These are phyloP conservation scores for Stagonosporopsis tanaceti DNA, from an alignment of 2,329 filamentous ascomycete species.

Conservation along the genomic window DNA sequence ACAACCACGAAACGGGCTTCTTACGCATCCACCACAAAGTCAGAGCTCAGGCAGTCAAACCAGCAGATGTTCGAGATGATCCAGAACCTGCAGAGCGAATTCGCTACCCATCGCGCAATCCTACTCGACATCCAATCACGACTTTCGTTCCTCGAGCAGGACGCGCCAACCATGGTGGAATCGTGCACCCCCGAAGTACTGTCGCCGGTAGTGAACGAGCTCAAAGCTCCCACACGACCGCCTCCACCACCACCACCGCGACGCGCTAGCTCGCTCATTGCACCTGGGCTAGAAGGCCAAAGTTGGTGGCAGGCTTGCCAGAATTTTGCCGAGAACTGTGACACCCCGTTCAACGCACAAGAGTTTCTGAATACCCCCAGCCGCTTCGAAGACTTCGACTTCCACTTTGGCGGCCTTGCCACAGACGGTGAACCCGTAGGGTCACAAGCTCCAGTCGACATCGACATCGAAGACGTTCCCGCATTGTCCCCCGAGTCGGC, in stretches of 20 bases:
- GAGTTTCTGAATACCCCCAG: slow-evolving; percentile 38
- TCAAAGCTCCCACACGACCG: slow-evolving; percentile 20
- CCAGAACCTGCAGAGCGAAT: slow-evolving; percentile 39
- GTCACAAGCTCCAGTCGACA: slow-evolving; percentile 24
- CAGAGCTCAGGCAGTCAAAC: slow-evolving; percentile 36
- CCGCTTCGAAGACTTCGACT: slow-evolving; percentile 40
- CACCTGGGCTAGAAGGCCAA: slow-evolving; percentile 8
- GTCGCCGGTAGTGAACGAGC: slow-evolving; percentile 14
- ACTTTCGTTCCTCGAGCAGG: slow-evolving; percentile 38
- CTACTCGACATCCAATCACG: slow-evolving; percentile 42
- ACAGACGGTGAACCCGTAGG: slow-evolving; percentile 15
- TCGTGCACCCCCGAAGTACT: slow-evolving; percentile 17
- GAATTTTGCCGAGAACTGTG: slow-evolving; percentile 37
- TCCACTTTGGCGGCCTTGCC: slow-evolving; percentile 30
- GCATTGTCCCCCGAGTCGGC: slow-evolving; percentile 14
- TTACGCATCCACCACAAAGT: slow-evolving; percentile 35
- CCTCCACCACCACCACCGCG: slow-evolving; percentile 11
- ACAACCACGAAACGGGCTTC: slow-evolving; percentile 33
- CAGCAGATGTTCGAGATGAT: slow-evolving; percentile 39
- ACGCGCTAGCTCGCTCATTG: slow-evolving; percentile 8
- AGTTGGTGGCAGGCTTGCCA: slow-evolving; percentile 42
- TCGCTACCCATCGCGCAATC: slow-evolving; percentile 34
- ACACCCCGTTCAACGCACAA: slow-evolving; percentile 33
- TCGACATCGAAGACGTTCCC: slow-evolving; percentile 11
- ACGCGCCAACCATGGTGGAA: slow-evolving; percentile 21